phyloP scores from a whole-genome alignment of 306 rosid genomes.

The Boehmeria nivea region DNA sequence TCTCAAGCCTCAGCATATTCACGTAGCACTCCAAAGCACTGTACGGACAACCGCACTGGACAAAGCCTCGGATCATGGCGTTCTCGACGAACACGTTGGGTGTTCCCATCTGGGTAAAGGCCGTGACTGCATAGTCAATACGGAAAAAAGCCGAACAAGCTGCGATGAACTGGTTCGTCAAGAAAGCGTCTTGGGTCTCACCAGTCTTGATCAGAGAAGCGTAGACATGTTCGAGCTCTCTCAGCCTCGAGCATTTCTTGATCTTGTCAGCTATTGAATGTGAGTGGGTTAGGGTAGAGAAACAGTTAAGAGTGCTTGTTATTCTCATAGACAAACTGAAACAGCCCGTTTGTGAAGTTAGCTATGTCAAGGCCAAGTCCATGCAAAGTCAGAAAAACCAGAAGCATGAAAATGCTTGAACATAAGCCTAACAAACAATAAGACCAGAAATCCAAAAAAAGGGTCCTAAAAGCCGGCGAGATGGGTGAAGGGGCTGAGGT shows the following conservation, averaged over 20 bases:
- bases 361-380: no score
- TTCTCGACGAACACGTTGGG: constrained; percentile 63
- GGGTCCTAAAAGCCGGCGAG: no score
- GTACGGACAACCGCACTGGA: constrained; percentile 30
- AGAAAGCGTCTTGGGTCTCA: constrained; percentile 39
- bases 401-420: no score
- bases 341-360: no score
- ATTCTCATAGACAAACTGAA: constrained; percentile 7
- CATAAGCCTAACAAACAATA: no score
- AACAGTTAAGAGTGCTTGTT: background rate
- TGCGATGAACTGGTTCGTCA: constrained; percentile 30
- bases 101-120: constrained; percentile 41
- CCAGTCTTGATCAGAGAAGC: constrained; percentile 55
- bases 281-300: constrained; percentile 11
- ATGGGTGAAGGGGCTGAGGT: no score
- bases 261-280: constrained; percentile 28
- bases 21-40: constrained; percentile 41
- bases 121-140: constrained; percentile 31
- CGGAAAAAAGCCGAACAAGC: constrained; percentile 12
- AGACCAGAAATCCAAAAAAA: no score
- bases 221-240: constrained; percentile 42
- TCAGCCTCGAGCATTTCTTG: constrained; percentile 29
- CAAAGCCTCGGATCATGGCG: constrained; percentile 57
- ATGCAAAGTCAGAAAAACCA: no score
- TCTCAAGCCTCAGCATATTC: constrained; percentile 32